Base-by-base conservation (phyloP, 768 basidiomycete genomes). In the Neoboletus brunneissimus region DNA sequence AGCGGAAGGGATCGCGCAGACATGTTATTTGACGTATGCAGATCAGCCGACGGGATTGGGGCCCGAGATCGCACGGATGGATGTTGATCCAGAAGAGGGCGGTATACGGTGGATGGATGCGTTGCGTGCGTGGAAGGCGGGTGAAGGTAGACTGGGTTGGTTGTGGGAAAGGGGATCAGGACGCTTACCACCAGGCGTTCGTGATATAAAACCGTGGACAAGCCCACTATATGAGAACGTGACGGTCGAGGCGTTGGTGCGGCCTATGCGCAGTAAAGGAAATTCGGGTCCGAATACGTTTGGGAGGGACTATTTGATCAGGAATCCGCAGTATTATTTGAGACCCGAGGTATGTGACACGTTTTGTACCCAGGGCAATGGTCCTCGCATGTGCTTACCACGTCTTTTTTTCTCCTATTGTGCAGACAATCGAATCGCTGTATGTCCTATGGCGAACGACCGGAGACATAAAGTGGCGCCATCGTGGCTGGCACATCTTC, bases 361-460 rank as follows among this genome's bases (percentile, higher is more conserved):
- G 4, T 20, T 20, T 37, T 9, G 27, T 27, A 4, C 11, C 1
- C 3, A 10, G 13, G 35, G 8, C 11, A 1, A 9, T 8, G n/a
- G 25, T 13, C n/a, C 4, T 27, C 41, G n/a, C 47, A 31, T n/a
- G 31, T 37, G 18, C 41, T 46, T n/a, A 40, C 12, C 37, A 8
- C 5, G 25, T 13, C n/a, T n/a, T 22, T 12, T 18, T 22, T 46
- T 27, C 20, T 35, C 37, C 3, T 15, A 11, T 25, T 13, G 23
- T 15, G 12, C 61, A 91, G 88, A 86, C 90, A 12, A 61, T 91
- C 16, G 89, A 91, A 64, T 86, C 85, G 10, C 60, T 91, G 44
- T 90, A 85, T 64, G 64, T 90, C 20, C 68, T 91, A 54, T 91
- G 86, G 84, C 81, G 80, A 38, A 79, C 80, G 11, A 91, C 89